phyloP scores from a whole-genome alignment of 805 yeast genomes.

The Schwanniomyces vanrijiae region DNA sequence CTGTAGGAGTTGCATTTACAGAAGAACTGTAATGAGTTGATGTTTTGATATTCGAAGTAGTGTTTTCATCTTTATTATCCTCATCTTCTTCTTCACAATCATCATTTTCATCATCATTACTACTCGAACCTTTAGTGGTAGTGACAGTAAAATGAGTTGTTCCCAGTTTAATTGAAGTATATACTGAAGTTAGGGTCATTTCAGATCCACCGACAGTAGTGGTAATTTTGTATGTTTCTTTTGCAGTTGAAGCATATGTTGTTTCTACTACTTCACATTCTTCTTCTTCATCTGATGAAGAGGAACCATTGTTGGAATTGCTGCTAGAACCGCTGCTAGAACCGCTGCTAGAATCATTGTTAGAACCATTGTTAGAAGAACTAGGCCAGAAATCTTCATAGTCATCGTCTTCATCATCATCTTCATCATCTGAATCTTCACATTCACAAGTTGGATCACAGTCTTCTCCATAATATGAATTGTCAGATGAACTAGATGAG shows the following conservation, averaged over 20 bases:
- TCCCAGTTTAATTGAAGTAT: neutral
- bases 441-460: slow-evolving; percentile 11
- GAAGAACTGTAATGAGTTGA: neutral
- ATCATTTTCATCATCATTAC: neutral
- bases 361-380: slow-evolving; percentile 8
- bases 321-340: neutral
- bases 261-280: slow-evolving; percentile 9
- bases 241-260: neutral
- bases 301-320: neutral
- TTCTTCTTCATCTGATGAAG: slow-evolving; percentile 3
- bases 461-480: neutral
- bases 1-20: neutral
- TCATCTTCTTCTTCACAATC: neutral
- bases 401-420: slow-evolving; percentile 11
- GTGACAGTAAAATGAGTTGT: neutral
- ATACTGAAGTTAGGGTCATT: neutral
- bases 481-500: neutral
- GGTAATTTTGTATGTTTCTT: neutral
- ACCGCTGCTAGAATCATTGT: neutral
- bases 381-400: slow-evolving; percentile 6
- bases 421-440: slow-evolving; percentile 12
- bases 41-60: neutral
- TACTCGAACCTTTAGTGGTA: neutral
- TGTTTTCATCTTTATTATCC: neutral
- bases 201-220: neutral